These are phyloP conservation scores for Solanum megistacrolobum DNA, from an alignment of 257 asterid genomes.

Conservation along the genomic window DNA sequence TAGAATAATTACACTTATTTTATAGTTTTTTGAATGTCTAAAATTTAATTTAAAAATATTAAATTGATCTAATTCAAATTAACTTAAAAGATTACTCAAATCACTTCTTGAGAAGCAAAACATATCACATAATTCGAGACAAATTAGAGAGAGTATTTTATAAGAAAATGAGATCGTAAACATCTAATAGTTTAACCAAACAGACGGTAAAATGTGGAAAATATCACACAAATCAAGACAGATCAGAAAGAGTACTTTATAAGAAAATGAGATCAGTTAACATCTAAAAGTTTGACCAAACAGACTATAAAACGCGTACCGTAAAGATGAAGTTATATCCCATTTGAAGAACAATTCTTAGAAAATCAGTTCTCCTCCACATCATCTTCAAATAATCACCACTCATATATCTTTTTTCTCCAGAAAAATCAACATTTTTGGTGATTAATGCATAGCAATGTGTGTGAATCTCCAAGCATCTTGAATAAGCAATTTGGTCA, in stretches of 20 bases:
- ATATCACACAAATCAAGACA: neutral
- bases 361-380: slow-evolving; percentile 48
- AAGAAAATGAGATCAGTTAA: neutral
- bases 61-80: neutral
- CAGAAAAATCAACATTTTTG: slow-evolving; percentile 25
- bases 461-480: slow-evolving; percentile 13
- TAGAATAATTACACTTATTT: neutral
- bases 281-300: neutral
- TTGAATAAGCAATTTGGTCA: slow-evolving; percentile 35
- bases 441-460: slow-evolving; percentile 32
- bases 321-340: slow-evolving; percentile 49
- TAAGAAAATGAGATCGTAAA: neutral
- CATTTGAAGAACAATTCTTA: slow-evolving; percentile 23
- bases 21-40: neutral
- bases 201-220: neutral
- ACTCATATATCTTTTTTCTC: slow-evolving; percentile 30
- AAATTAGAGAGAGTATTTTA: neutral
- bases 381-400: slow-evolving; percentile 31
- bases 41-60: neutral
- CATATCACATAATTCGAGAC: neutral
- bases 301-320: neutral
- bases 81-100: neutral
- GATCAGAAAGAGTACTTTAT: neutral
- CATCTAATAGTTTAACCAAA: neutral
- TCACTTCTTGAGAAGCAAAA: neutral